These are phyloP conservation scores for Phytophthora aleatoria DNA, from an alignment of 352 stramenopile species.

Conservation along the genomic window DNA sequence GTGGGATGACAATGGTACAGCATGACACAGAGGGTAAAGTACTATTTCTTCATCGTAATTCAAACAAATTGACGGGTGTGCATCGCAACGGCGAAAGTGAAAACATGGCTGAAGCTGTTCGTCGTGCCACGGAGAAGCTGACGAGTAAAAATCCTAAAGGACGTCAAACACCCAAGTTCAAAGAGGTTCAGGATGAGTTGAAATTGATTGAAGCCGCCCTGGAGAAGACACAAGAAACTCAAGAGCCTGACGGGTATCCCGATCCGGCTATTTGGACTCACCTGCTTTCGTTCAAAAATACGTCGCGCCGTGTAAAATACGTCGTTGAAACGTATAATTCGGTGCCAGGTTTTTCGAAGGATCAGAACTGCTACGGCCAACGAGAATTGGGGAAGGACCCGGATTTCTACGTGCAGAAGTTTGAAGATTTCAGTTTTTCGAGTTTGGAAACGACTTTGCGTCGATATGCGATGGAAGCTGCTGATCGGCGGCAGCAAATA, in stretches of 20 bases:
- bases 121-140: slow-evolving; percentile 18
- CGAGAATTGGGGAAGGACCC: slow-evolving; percentile 9
- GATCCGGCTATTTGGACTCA: slow-evolving; percentile 66
- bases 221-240: neutral
- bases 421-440: slow-evolving; percentile 21
- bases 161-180: slow-evolving; percentile 27
- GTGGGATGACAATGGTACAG: slow-evolving; percentile 54
- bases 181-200: slow-evolving; percentile 26
- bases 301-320: slow-evolving; percentile 38
- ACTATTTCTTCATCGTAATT: slow-evolving; percentile 58
- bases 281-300: slow-evolving; percentile 61
- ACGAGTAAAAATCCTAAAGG: slow-evolving; percentile 17
- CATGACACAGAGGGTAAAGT: slow-evolving; percentile 37
- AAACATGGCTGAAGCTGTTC: slow-evolving; percentile 19
- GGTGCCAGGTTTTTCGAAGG: slow-evolving; percentile 32
- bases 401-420: slow-evolving; percentile 16
- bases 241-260: slow-evolving; percentile 25
- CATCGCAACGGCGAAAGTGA: neutral
- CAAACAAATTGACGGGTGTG: slow-evolving; percentile 37
- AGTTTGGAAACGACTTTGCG: slow-evolving; percentile 12
- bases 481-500: slow-evolving; percentile 7
- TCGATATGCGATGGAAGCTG: slow-evolving; percentile 22
- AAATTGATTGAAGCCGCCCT: slow-evolving; percentile 11
- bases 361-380: slow-evolving; percentile 62
- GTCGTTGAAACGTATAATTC: slow-evolving; percentile 57